Percentiles rank a stretch among this genome's conserved stretches.
Evolutionary conservation across 768 basidiomycete genomes (phyloP).

Genomic region (Mycena indigotica): DNA sequence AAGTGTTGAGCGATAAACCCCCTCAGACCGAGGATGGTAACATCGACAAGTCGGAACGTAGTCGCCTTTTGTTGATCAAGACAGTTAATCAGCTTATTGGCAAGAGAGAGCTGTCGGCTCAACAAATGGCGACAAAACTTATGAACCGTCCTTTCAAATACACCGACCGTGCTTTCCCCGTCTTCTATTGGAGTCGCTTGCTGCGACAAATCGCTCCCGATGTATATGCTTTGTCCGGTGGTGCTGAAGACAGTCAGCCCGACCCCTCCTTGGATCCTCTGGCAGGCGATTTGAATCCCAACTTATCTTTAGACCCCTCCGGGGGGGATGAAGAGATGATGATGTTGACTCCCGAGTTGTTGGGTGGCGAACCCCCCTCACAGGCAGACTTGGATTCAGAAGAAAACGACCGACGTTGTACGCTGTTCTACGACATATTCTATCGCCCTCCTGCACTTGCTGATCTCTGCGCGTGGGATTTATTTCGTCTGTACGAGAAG

Average conservation of each 20-base stretch:
- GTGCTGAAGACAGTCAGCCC: neutral
- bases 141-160: conserved; percentile 4
- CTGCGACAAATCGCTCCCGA: conserved; percentile 7
- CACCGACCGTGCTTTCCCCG: conserved; percentile 5
- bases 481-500: conserved; percentile 4
- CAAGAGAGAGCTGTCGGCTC: conserved; percentile 13
- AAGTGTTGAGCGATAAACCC: conserved; percentile 13
- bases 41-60: conserved; percentile 7
- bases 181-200: conserved; percentile 13
- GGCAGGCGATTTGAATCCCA: neutral
- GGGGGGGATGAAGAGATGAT: neutral
- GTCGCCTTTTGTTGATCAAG: conserved; percentile 11
- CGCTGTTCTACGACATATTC: conserved; percentile 12
- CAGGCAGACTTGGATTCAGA: neutral
- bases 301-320: neutral
- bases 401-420: neutral
- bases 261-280: neutral
- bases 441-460: conserved; percentile 8
- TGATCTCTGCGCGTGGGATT: conserved; percentile 11
- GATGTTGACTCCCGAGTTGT: neutral
- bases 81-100: conserved; percentile 8
- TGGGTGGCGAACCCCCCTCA: neutral
- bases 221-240: neutral
- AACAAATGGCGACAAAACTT: conserved; percentile 8
- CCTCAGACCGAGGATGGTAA: conserved; percentile 17